These are phyloP conservation scores for Canavalia ensiformis DNA, from an alignment of 306 rosid species.

Conservation along the genomic window DNA sequence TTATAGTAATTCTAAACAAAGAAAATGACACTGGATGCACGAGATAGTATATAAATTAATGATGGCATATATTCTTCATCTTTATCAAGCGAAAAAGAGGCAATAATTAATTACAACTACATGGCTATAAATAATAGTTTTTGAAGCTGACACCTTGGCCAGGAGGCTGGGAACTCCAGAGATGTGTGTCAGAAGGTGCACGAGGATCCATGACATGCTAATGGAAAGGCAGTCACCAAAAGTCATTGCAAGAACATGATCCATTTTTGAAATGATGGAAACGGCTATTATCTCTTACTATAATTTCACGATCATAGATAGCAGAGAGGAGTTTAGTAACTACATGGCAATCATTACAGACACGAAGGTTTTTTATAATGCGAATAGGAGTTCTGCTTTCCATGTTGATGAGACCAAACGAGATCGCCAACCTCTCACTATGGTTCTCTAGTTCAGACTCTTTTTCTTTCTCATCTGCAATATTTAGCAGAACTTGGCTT, in stretches of 20 bases:
- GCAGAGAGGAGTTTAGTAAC: slow-evolving; percentile 64
- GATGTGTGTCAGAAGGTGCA: not conserved
- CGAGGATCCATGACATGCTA: slow-evolving; percentile 13
- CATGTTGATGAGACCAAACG: slow-evolving; percentile 65
- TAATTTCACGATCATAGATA: slow-evolving; percentile 61
- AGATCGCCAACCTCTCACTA: slow-evolving; percentile 71
- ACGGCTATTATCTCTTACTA: slow-evolving; percentile 69
- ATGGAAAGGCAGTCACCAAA: slow-evolving; percentile 60
- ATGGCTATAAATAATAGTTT: not conserved
- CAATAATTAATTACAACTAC: slow-evolving; percentile 3
- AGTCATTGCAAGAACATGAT: slow-evolving; percentile 70
- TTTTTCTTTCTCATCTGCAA: slow-evolving; percentile 58
- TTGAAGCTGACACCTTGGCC: slow-evolving; percentile 2
- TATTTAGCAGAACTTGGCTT: slow-evolving; percentile 63
- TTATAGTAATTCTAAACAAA: slow-evolving; percentile 22
- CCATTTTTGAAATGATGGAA: slow-evolving; percentile 75
- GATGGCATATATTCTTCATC: not conserved
- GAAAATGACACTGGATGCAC: slow-evolving; percentile 7
- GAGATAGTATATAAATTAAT: not conserved
- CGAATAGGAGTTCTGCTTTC: slow-evolving; percentile 56
- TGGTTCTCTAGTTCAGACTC: slow-evolving; percentile 68
- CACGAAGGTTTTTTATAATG: slow-evolving; percentile 67
- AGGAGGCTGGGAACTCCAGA: not conserved
- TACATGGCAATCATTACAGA: slow-evolving; percentile 67
- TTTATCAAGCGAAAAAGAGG: slow-evolving; percentile 16